Evolutionary conservation across 352 stramenopile species (phyloP).

Genomic region (Blastocystis sp.): DNA sequence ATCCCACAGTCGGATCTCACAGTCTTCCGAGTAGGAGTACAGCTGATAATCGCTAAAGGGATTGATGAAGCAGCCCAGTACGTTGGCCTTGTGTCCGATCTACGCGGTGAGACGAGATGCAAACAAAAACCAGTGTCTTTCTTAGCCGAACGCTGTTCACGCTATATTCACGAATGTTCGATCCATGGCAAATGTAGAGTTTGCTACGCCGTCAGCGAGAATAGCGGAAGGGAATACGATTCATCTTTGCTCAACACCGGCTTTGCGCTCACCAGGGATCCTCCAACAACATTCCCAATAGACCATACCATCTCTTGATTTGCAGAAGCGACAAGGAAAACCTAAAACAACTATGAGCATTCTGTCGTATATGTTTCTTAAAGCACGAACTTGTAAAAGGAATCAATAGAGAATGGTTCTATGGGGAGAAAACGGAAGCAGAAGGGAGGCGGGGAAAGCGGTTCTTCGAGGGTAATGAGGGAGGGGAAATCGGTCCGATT

Average conservation of each 20-base stretch:
- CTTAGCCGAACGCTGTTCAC: conserved; percentile 27
- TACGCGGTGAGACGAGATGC: neutral
- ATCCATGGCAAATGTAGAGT: conserved; percentile 64
- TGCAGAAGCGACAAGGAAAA: neutral
- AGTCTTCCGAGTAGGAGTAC: conserved; percentile 34
- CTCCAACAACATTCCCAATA: conserved; percentile 58
- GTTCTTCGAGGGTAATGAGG: neutral
- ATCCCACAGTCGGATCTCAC: conserved; percentile 59
- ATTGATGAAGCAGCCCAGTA: conserved; percentile 27
- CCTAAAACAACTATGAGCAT: conserved; percentile 1
- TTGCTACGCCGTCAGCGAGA: conserved; percentile 8
- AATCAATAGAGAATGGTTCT: conserved; percentile 1
- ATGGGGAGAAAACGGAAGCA: neutral
- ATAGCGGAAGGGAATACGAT: conserved; percentile 23
- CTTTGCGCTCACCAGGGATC: conserved; percentile 1
- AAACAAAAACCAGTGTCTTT: conserved; percentile 22
- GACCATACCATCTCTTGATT: conserved; percentile 58
- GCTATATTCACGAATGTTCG: conserved; percentile 63
- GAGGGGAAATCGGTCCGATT: neutral
- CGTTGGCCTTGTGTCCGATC: conserved; percentile 14
- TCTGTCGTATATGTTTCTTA: neutral
- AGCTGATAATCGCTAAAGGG: conserved; percentile 46
- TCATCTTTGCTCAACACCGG: conserved; percentile 52
- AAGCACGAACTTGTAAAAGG: conserved; percentile 17
- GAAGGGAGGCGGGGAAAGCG: conserved; percentile 20